A percentile compares a stretch with the other conserved stretches of the same genome.
These are phyloP conservation scores for Colletotrichum tabaci DNA, from an alignment of 2,329 filamentous ascomycete species.

Conservation along the genomic window DNA sequence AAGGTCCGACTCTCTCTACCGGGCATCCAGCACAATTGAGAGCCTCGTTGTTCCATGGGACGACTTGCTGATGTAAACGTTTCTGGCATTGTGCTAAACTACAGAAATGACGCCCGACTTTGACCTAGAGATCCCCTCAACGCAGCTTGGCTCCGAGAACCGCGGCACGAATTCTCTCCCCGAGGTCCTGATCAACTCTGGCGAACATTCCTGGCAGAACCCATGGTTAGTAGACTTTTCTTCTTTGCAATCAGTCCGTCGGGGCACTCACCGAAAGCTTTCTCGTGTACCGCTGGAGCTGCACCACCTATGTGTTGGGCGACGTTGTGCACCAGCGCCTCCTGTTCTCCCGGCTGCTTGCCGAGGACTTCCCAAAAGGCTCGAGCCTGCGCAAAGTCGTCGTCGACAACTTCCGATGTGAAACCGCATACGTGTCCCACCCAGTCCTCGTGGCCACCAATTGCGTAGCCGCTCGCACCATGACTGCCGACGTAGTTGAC, in stretches of 20 bases:
- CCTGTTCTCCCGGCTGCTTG: constrained; percentile 17
- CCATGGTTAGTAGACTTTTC: background rate
- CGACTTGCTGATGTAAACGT: background rate
- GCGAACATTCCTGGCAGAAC: background rate
- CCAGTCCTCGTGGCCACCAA: constrained; percentile 29
- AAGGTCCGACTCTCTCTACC: background rate
- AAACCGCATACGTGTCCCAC: constrained; percentile 25
- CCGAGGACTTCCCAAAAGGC: constrained; percentile 19
- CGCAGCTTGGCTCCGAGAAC: background rate
- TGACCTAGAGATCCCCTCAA: background rate
- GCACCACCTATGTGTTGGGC: constrained; percentile 11
- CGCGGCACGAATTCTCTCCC: background rate
- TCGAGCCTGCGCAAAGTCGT: constrained; percentile 22
- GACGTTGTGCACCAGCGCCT: constrained; percentile 18
- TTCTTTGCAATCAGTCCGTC: too few relatives aligned
- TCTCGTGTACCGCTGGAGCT: constrained; percentile 16
- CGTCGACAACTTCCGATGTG: constrained; percentile 28
- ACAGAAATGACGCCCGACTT: background rate
- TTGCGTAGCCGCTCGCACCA: constrained; percentile 12
- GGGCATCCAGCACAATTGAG: background rate
- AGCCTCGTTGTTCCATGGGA: too few relatives aligned
- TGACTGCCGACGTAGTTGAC: constrained; percentile 42
- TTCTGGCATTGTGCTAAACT: too few relatives aligned
- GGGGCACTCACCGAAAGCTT: constrained; percentile 26
- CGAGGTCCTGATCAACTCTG: background rate